phyloP scores from a whole-genome alignment of 345 rosid species.

The Eucalyptus sp. region DNA sequence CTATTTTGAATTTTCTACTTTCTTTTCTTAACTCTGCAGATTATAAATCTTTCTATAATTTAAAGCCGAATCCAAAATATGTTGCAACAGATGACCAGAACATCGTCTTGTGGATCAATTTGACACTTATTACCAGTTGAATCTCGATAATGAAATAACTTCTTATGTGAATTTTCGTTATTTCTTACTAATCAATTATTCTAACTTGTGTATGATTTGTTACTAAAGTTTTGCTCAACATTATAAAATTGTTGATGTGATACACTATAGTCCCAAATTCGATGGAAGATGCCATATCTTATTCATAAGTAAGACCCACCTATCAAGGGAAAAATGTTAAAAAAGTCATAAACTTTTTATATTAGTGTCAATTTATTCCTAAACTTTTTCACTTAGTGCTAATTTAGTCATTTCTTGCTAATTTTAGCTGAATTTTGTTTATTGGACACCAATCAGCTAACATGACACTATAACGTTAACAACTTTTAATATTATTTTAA shows the following conservation, averaged over 20 bases:
- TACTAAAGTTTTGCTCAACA: background rate
- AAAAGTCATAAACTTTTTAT: too few species aligned
- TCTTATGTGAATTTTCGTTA: background rate
- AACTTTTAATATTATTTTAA: too few species aligned
- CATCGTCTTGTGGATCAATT: background rate
- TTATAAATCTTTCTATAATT: background rate
- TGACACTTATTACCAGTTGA: background rate
- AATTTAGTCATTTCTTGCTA: fast-evolving
- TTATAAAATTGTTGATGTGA: background rate
- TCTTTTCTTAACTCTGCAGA: background rate
- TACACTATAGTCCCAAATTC: background rate
- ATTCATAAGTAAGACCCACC: background rate
- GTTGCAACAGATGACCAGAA: background rate
- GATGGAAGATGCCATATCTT: background rate
- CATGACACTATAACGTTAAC: fast-evolving
- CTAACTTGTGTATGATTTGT: background rate
- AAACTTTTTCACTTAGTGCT: too few species aligned
- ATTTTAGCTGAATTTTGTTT: fast-evolving
- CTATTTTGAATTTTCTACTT: too few species aligned
- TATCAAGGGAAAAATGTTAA: fast-evolving
- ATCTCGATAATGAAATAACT: background rate
- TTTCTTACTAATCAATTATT: background rate
- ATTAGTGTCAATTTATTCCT: too few species aligned
- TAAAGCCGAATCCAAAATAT: background rate
- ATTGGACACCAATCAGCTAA: fast-evolving